These are phyloP conservation scores for Lecanosticta acicola DNA, from an alignment of 2,329 filamentous ascomycete species.

Conservation along the genomic window DNA sequence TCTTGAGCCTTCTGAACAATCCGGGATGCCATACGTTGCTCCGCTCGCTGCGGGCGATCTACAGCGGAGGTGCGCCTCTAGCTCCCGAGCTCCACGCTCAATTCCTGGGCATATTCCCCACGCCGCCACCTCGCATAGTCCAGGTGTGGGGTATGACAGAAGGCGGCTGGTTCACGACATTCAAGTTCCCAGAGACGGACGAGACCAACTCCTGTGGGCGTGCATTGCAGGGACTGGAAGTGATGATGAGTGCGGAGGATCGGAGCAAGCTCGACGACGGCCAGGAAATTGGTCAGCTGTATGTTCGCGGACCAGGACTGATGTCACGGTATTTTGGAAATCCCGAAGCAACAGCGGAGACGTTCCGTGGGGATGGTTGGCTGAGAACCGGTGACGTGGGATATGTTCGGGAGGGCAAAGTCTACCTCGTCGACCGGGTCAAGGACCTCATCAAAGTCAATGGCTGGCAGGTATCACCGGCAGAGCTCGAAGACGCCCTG, in stretches of 20 bases:
- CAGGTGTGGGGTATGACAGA: conserved; percentile 55
- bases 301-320: conserved; percentile 35
- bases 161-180: conserved; percentile 39
- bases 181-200: conserved; percentile 39
- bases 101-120: conserved; percentile 38
- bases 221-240: conserved; percentile 37
- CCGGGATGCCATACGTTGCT: conserved; percentile 35
- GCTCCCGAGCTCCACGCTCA: conserved; percentile 38
- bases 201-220: conserved; percentile 45
- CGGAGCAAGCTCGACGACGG: conserved; percentile 41
- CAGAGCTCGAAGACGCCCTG: conserved; percentile 31
- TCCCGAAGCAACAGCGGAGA: conserved; percentile 17
- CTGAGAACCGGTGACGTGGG: conserved; percentile 77
- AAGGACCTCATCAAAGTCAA: conserved; percentile 36
- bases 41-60: conserved; percentile 40
- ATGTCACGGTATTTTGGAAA: conserved; percentile 40
- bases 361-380: conserved; percentile 57
- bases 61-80: conserved; percentile 48
- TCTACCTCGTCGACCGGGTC: conserved; percentile 31
- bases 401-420: conserved; percentile 26
- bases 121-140: conserved; percentile 38
- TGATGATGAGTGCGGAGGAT: conserved; percentile 27
- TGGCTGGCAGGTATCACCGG: conserved; percentile 32
- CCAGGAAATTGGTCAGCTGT: conserved; percentile 37
- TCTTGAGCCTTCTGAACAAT: conserved; percentile 24